These are phyloP conservation scores for Calonectria pteridis DNA, from an alignment of 2,329 filamentous ascomycete genomes.

Conservation along the genomic window DNA sequence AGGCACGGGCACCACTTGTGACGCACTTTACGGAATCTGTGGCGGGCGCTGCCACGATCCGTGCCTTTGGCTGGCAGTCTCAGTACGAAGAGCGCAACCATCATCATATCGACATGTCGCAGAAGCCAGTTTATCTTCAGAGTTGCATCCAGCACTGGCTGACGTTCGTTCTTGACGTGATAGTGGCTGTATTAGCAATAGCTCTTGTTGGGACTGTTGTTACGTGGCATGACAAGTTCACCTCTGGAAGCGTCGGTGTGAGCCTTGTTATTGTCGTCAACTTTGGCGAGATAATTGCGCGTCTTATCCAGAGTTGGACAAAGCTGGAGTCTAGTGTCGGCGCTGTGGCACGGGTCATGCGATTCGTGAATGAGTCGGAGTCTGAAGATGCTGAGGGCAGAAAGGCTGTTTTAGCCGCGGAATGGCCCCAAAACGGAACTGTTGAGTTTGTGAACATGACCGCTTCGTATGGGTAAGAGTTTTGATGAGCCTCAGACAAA, in stretches of 20 bases:
- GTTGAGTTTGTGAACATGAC: not conserved
- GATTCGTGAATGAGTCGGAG: not conserved
- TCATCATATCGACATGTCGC: too few species aligned
- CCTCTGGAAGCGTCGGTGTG: not conserved
- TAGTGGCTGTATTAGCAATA: not conserved
- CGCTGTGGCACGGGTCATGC: not conserved
- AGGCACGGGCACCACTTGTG: too few species aligned
- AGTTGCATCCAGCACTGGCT: not conserved
- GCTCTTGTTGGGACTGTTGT: not conserved
- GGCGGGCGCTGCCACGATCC: too few species aligned
- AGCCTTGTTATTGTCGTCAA: not conserved
- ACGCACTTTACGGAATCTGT: too few species aligned
- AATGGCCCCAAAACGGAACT: not conserved
- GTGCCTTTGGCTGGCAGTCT: too few species aligned
- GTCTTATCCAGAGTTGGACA: not conserved
- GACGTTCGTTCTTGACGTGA: not conserved
- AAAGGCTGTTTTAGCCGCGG: not conserved
- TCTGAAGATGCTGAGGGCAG: not conserved
- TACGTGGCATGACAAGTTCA: not conserved
- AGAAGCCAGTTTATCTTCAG: too few species aligned
- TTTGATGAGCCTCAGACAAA: not conserved
- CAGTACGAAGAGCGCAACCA: too few species aligned
- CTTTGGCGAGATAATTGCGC: not conserved
- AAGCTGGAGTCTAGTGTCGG: not conserved
- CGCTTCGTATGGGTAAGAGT: not conserved